Conservation (phyloP, 768 basidiomycete genomes). For the Termitomyces sp. region DNA sequence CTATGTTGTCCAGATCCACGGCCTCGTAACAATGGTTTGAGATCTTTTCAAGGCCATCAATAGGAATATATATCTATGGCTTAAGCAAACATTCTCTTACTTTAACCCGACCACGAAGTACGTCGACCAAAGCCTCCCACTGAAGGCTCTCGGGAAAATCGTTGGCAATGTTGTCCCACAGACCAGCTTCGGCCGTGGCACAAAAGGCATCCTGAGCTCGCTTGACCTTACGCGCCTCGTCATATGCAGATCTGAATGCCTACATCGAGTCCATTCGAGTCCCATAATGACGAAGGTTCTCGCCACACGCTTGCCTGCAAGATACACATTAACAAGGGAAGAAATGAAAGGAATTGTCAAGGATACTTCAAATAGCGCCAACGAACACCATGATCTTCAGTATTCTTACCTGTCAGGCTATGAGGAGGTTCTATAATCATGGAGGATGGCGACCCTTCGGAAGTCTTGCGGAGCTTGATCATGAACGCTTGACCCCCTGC, state of each 20-base stretch:
- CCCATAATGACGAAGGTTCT: slow-evolving; percentile 39
- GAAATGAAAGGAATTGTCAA: neutral
- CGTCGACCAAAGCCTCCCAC: slow-evolving; percentile 78
- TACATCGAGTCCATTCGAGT: slow-evolving; percentile 77
- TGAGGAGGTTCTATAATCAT: slow-evolving; percentile 85
- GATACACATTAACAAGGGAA: slow-evolving; percentile 3
- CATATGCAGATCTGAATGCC: slow-evolving; percentile 76
- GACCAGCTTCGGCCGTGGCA: slow-evolving; percentile 44
- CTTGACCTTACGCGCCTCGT: slow-evolving; percentile 64
- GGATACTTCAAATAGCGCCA: slow-evolving; percentile 83
- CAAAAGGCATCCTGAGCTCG: slow-evolving; percentile 70
- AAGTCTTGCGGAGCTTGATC: slow-evolving; percentile 76
- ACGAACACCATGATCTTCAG: slow-evolving; percentile 37
- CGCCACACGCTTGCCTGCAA: slow-evolving; percentile 58
- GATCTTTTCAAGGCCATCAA: slow-evolving; percentile 30
- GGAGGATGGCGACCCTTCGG: slow-evolving; percentile 67
- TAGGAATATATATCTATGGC: neutral
- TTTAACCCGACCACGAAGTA: slow-evolving; percentile 84
- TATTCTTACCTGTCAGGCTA: slow-evolving; percentile 41
- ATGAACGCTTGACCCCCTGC: slow-evolving; percentile 85
- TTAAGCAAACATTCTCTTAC: slow-evolving; percentile 23
- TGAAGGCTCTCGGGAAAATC: slow-evolving; percentile 67
- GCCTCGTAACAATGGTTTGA: slow-evolving; percentile 68
- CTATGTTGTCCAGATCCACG: slow-evolving; percentile 65
- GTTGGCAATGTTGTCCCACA: slow-evolving; percentile 30